These are phyloP conservation scores for Xylaria venustula DNA, from an alignment of 495 filamentous ascomycete genomes.

Conservation along the genomic window DNA sequence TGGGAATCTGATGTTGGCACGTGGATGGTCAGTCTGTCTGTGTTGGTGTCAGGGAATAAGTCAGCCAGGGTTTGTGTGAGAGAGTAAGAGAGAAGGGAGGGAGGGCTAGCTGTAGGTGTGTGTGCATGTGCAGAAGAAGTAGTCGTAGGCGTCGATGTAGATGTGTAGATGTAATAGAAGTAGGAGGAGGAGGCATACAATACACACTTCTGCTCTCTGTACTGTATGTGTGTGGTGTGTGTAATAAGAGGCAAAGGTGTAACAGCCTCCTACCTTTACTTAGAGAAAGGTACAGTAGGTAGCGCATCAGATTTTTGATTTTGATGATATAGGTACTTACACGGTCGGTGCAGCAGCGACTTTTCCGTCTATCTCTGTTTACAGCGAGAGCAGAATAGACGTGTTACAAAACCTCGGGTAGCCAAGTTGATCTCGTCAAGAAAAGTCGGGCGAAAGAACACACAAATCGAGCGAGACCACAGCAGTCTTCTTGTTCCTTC, in stretches of 20 bases:
- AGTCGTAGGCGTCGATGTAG: too few species aligned
- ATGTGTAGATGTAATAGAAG: too few species aligned
- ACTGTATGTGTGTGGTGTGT: not conserved
- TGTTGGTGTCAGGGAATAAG: too few species aligned
- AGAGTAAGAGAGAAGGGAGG: too few species aligned
- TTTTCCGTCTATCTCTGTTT: not conserved
- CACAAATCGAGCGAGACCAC: not conserved
- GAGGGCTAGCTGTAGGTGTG: too few species aligned
- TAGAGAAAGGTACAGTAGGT: too few species aligned
- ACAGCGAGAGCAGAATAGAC: not conserved
- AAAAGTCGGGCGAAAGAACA: not conserved
- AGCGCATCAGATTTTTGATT: conserved; percentile 8
- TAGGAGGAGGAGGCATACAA: too few species aligned
- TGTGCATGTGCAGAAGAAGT: too few species aligned
- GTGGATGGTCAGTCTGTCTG: too few species aligned
- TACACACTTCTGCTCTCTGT: too few species aligned
- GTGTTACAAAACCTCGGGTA: not conserved
- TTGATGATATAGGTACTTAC: conserved; percentile 5
- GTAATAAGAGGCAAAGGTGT: not conserved
- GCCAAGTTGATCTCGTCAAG: not conserved
- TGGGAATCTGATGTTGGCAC: too few species aligned
- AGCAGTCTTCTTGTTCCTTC: conserved; percentile 9
- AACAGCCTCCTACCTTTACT: conserved; percentile 16
- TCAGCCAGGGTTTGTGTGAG: too few species aligned
- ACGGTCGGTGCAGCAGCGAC: not conserved